phyloP scores from a whole-genome alignment of 176 grass and related monocot genomes.

The Zoysia japonica region DNA sequence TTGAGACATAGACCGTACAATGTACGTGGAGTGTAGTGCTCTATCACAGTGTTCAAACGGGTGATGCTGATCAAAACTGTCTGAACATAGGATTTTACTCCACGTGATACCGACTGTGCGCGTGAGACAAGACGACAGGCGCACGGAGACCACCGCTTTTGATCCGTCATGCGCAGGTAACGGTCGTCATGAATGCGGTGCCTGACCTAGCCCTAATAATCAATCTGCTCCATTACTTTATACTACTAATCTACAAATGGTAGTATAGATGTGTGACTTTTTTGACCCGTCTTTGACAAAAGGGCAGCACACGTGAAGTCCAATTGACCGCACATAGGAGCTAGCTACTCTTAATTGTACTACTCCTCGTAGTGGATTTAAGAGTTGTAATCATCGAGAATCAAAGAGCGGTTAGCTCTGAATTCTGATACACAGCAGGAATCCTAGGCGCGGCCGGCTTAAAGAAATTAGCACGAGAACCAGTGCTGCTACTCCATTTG shows the following conservation, averaged over 20 bases:
- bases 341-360: neutral
- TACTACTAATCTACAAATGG: too few species aligned
- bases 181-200: neutral
- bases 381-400: neutral
- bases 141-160: conserved; percentile 30
- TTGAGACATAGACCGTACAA: too few species aligned
- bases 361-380: neutral
- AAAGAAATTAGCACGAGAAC: too few species aligned
- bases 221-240: too few species aligned
- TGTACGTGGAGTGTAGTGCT: too few species aligned
- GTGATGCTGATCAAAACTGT: too few species aligned
- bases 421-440: too few species aligned
- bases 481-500: too few species aligned
- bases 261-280: neutral
- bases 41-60: too few species aligned
- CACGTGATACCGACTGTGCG: neutral
- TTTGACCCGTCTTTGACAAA: conserved; percentile 11
- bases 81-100: too few species aligned
- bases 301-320: conserved; percentile 20
- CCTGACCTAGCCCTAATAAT: neutral
- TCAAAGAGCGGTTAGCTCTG: neutral
- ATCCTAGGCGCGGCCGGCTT: too few species aligned
- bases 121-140: conserved; percentile 26
- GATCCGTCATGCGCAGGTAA: neutral
- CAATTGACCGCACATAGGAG: neutral